These are phyloP conservation scores for Podospora anserina DNA, from an alignment of 495 filamentous ascomycete genomes.

Conservation along the genomic window DNA sequence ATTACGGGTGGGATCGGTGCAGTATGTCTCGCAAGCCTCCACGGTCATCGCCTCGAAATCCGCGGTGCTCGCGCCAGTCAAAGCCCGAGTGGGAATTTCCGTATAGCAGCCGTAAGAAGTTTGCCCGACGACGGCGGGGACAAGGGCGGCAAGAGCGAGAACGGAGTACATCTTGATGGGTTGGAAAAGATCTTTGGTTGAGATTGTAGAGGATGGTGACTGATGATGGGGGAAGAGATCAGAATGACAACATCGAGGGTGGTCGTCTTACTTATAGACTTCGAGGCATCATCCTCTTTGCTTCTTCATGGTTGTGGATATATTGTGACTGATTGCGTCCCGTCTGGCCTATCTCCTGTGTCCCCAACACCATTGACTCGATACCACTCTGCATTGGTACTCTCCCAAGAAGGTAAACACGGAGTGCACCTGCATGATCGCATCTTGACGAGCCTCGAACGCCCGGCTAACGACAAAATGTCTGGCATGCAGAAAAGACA, in stretches of 20 bases:
- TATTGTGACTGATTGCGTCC: not conserved
- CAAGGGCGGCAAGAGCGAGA: constrained; percentile 13
- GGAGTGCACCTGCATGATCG: not conserved
- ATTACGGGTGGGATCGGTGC: constrained; percentile 14
- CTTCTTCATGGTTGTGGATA: not conserved
- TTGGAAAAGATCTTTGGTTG: too few relatives aligned
- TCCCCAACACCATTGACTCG: not conserved
- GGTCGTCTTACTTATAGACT: constrained; percentile 12
- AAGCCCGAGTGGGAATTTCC: constrained; percentile 16
- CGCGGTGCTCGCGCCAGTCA: constrained; percentile 8
- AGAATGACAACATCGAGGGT: constrained; percentile 16
- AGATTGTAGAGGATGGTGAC: not conserved
- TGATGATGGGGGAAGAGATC: constrained; percentile 11
- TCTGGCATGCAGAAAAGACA: not conserved
- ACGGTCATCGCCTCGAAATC: constrained; percentile 22
- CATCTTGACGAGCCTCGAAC: not conserved
- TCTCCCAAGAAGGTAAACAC: not conserved
- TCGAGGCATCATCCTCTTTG: not conserved
- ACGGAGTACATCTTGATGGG: constrained; percentile 17
- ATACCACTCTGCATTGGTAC: constrained; percentile 15
- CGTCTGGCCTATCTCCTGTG: not conserved
- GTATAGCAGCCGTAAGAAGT: constrained; percentile 29
- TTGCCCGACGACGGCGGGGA: constrained; percentile 14
- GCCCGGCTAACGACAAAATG: not conserved
- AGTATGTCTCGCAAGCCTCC: constrained; percentile 24